phyloP scores from a whole-genome alignment of 148 eudicot species.

The Vaccinium darrowii region DNA sequence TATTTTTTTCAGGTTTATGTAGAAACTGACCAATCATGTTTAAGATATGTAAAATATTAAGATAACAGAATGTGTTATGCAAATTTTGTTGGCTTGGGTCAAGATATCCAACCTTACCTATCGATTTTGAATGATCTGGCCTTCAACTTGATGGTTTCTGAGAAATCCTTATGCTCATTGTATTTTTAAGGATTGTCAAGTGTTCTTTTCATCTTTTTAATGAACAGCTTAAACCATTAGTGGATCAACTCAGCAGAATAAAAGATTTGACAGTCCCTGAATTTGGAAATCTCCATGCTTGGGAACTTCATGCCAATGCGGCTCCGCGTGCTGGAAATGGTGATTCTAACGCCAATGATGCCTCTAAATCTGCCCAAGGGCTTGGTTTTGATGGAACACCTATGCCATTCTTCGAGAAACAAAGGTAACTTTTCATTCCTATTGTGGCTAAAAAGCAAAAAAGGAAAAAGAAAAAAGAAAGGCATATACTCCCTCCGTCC shows the following conservation, averaged over 20 bases:
- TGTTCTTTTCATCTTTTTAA: conserved; percentile 12
- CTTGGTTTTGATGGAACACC: conserved; percentile 65
- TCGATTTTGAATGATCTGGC: too few relatives aligned
- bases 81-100: background rate
- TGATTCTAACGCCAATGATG: conserved; percentile 48
- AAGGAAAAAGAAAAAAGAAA: background rate
- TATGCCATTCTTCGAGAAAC: conserved; percentile 86
- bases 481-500: too few relatives aligned
- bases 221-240: conserved; percentile 85
- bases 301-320: conserved; percentile 80
- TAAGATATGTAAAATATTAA: background rate
- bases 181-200: background rate
- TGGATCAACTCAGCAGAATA: conserved; percentile 74
- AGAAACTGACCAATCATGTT: background rate
- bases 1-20: background rate
- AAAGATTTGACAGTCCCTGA: conserved; percentile 86
- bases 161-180: background rate
- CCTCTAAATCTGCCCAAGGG: conserved; percentile 50
- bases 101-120: background rate
- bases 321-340: conserved; percentile 57
- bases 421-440: conserved; percentile 40
- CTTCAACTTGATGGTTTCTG: too few relatives aligned
- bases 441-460: background rate
- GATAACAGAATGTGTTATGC: background rate
- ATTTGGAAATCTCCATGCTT: conserved; percentile 78